Conservation (phyloP, 306 rosid genomes). For the Castanea crenata region DNA sequence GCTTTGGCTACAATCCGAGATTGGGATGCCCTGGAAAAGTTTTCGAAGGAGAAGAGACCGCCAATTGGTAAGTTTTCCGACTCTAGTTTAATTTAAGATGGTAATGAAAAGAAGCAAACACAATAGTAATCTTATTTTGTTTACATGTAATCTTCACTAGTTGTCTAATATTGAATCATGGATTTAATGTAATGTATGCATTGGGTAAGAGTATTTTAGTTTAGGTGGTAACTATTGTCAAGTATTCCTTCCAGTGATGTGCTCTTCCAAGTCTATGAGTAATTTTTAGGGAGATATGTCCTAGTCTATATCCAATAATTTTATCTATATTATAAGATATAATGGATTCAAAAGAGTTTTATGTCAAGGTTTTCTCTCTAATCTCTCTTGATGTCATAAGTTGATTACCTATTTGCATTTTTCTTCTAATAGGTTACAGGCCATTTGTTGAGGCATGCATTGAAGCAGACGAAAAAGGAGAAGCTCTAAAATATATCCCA, state of each 20-base stretch:
- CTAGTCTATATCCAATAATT: not conserved
- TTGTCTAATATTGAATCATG: not conserved
- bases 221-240: not conserved
- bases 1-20: constrained; percentile 95
- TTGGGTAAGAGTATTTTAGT: not conserved
- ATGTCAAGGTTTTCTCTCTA: not conserved
- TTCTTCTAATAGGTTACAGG: constrained; percentile 57
- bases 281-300: not conserved
- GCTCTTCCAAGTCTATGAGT: not conserved
- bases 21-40: constrained; percentile 86
- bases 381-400: not conserved
- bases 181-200: not conserved
- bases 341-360: not conserved
- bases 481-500: constrained; percentile 92
- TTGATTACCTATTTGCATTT: constrained; percentile 12
- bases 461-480: constrained; percentile 92
- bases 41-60: constrained; percentile 91
- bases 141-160: not conserved
- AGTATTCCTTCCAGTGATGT: constrained; percentile 2
- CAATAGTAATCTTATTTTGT: not conserved
- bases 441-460: constrained; percentile 98
- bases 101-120: not conserved
- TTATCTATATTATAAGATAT: not conserved
- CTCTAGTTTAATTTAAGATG: constrained; percentile 3
- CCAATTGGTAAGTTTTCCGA: constrained; percentile 63